Percentiles rank a stretch among this genome's conserved stretches.
phyloP scores from a whole-genome alignment of 2,329 filamentous ascomycete species.

The Aspergillus persii region DNA sequence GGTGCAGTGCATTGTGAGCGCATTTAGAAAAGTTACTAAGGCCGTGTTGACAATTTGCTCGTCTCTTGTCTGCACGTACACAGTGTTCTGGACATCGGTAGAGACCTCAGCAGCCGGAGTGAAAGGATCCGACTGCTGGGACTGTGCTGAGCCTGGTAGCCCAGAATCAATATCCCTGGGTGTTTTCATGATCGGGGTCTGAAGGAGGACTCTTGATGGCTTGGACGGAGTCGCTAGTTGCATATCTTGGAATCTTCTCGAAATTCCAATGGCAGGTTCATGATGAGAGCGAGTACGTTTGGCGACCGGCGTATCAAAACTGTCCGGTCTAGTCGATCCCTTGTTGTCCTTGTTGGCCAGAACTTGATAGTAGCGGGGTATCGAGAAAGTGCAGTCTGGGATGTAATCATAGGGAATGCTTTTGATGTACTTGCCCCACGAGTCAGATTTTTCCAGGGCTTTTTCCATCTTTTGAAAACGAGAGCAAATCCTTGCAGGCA shows the following conservation, averaged over 20 bases:
- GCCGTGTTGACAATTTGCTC: conserved; percentile 22
- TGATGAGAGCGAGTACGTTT: conserved; percentile 2
- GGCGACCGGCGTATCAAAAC: conserved; percentile 7
- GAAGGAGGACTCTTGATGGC: too few relatives aligned
- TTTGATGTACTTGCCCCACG: too few relatives aligned
- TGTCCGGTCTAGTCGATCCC: not conserved
- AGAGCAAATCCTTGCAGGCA: not conserved
- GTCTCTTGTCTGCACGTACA: conserved; percentile 15
- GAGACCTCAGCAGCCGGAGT: not conserved
- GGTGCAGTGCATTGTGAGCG: conserved; percentile 12
- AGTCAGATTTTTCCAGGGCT: too few relatives aligned
- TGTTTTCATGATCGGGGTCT: too few relatives aligned
- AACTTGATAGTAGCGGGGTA: conserved; percentile 8
- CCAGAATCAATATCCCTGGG: too few relatives aligned
- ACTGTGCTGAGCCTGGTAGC: too few relatives aligned
- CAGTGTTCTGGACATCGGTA: conserved; percentile 3
- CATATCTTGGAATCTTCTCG: too few relatives aligned
- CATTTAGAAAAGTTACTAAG: conserved; percentile 17
- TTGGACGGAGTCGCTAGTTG: too few relatives aligned
- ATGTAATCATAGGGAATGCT: too few relatives aligned
- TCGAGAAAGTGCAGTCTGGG: conserved; percentile 4
- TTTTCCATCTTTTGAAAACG: not conserved
- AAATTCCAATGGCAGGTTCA: too few relatives aligned
- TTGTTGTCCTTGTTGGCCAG: not conserved
- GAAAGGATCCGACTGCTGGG: too few relatives aligned